Conservation (phyloP, 805 yeast species). For the Wickerhamomyces canadensis region DNA sequence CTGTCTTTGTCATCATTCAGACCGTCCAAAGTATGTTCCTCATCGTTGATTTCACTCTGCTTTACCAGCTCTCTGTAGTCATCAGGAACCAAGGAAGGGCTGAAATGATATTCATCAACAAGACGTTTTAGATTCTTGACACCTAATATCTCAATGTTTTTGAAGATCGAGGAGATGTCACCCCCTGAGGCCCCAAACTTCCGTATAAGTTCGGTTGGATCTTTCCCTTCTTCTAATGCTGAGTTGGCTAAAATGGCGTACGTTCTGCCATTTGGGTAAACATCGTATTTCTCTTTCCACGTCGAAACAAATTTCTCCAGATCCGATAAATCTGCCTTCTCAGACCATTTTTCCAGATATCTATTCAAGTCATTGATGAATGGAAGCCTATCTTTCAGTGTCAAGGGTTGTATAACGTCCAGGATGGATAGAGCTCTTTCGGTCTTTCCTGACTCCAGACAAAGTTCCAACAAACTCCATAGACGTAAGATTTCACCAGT, state of each 20-base stretch:
- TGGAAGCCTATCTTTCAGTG: slow-evolving; percentile 34
- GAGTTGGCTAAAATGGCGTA: slow-evolving; percentile 47
- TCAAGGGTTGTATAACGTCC: slow-evolving; percentile 50
- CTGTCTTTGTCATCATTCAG: slow-evolving; percentile 10
- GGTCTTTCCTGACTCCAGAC: slow-evolving; percentile 58
- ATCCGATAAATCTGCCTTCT: slow-evolving; percentile 33
- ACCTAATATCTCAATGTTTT: slow-evolving; percentile 45
- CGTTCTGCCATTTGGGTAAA: slow-evolving; percentile 48
- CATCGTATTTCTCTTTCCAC: slow-evolving; percentile 27
- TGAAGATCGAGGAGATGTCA: slow-evolving; percentile 11
- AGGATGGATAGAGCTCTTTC: slow-evolving; percentile 67
- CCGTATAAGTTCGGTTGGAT: slow-evolving; percentile 22
- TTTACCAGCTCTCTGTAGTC: slow-evolving; percentile 29
- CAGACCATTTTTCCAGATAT: slow-evolving; percentile 42
- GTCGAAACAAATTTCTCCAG: slow-evolving; percentile 37
- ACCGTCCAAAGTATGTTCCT: background rate
- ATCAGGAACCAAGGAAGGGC: slow-evolving; percentile 23
- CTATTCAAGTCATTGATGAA: slow-evolving; percentile 66
- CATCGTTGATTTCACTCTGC: slow-evolving; percentile 5
- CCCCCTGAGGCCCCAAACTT: slow-evolving; percentile 26
- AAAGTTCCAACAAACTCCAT: slow-evolving; percentile 77
- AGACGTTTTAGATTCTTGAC: slow-evolving; percentile 35
- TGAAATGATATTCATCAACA: slow-evolving; percentile 14
- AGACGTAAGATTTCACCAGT: slow-evolving; percentile 58
- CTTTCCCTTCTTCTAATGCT: slow-evolving; percentile 13